Percentiles rank a stretch among this genome's conserved stretches.
Evolutionary conservation across 176 grass and related monocot species (phyloP).

Genomic region (Oryza australiensis): DNA sequence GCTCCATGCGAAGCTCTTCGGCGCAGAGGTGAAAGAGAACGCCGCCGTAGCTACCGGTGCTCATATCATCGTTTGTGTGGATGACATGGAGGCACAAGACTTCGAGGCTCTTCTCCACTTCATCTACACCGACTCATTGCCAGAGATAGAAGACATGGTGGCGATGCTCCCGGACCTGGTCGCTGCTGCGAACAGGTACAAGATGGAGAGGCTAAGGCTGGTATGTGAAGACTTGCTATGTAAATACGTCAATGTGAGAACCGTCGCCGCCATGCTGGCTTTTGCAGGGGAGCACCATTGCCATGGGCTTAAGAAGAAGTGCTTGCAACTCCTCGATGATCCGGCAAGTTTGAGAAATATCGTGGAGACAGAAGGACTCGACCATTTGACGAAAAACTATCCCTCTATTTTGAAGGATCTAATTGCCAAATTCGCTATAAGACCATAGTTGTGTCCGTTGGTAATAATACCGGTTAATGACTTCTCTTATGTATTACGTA

Average conservation of each 20-base stretch:
- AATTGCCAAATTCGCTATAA: not conserved
- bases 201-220: not conserved
- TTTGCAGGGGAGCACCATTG: not conserved
- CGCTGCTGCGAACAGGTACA: not conserved
- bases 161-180: not conserved
- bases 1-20: not conserved
- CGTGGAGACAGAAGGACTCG: not conserved
- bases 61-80: not conserved
- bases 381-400: not conserved
- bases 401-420: not conserved
- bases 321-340: not conserved
- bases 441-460: not conserved
- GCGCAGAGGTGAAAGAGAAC: not conserved
- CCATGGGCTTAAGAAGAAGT: not conserved
- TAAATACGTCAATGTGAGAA: not conserved
- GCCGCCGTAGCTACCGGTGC: not conserved
- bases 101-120: not conserved
- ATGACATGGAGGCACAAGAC: not conserved
- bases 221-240: not conserved
- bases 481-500: too few species aligned
- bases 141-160: not conserved
- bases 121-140: not conserved
- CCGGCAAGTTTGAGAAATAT: not conserved
- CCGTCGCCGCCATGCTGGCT: not conserved
- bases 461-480: not conserved